Conservation (phyloP, 1,139 yeast genomes). For the Debaryomyces robertsiae region DNA sequence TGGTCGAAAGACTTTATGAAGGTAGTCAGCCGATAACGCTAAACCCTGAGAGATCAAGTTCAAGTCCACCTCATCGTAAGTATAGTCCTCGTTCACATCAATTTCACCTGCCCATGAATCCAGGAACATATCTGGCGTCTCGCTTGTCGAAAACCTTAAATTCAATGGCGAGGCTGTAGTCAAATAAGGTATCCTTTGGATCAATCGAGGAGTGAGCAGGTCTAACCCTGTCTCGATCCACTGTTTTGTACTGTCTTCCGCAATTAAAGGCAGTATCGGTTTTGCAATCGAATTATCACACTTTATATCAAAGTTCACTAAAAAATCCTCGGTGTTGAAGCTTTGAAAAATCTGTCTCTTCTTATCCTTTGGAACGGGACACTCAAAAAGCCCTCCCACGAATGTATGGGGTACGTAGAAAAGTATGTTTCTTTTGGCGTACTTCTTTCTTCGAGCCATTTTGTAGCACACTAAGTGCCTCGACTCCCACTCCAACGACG, state of each 20-base stretch:
- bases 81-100: constrained; percentile 55
- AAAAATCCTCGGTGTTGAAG: constrained; percentile 19
- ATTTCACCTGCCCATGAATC: constrained; percentile 52
- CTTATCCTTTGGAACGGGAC: constrained; percentile 37
- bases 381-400: constrained; percentile 68
- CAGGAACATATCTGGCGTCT: constrained; percentile 31
- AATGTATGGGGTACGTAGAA: constrained; percentile 60
- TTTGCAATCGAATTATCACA: constrained; percentile 40
- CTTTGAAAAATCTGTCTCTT: constrained; percentile 23
- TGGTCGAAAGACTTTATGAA: constrained; percentile 32
- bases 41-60: constrained; percentile 34
- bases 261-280: constrained; percentile 61
- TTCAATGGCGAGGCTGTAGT: constrained; percentile 52
- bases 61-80: constrained; percentile 42
- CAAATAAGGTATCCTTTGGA: constrained; percentile 60
- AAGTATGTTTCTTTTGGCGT: constrained; percentile 50
- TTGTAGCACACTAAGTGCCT: constrained; percentile 54
- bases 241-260: constrained; percentile 55
- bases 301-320: constrained; percentile 24
- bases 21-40: constrained; percentile 32
- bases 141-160: constrained; percentile 39
- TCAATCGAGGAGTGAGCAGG: constrained; percentile 27
- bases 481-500: constrained; percentile 33
- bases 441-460: constrained; percentile 63
- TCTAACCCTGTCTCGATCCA: constrained; percentile 42